Evolutionary conservation across 768 basidiomycete genomes (phyloP).

Genomic region (Tricholoma terreum): DNA sequence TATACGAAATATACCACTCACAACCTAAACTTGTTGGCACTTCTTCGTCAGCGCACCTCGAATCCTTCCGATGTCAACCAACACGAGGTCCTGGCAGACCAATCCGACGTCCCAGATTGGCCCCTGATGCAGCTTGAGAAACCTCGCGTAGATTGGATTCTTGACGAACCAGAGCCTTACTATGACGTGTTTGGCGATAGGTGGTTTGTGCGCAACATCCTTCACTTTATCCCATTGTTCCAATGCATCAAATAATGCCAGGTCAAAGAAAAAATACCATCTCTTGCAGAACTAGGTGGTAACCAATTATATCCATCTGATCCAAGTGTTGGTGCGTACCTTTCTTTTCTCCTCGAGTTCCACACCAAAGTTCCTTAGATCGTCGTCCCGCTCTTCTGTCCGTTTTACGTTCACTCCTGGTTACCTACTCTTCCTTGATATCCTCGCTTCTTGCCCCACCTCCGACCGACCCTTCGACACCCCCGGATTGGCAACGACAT

Average conservation of each 20-base stretch:
- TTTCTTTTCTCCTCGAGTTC: neutral
- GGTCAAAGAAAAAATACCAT: conserved; percentile 83
- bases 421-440: conserved; percentile 75
- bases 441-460: conserved; percentile 67
- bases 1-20: conserved; percentile 73
- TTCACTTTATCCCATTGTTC: conserved; percentile 9
- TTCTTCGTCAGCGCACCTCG: conserved; percentile 54
- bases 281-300: conserved; percentile 77
- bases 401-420: conserved; percentile 72
- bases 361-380: conserved; percentile 41
- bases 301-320: conserved; percentile 78
- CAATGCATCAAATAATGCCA: conserved; percentile 24
- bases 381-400: conserved; percentile 71
- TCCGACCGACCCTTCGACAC: conserved; percentile 41
- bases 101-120: conserved; percentile 76
- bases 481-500: conserved; percentile 71
- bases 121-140: conserved; percentile 73
- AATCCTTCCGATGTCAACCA: conserved; percentile 50
- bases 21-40: conserved; percentile 65
- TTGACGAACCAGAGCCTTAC: conserved; percentile 69
- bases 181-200: conserved; percentile 85
- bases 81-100: conserved; percentile 63
- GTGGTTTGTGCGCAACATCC: conserved; percentile 73
- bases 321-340: conserved; percentile 56
- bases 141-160: conserved; percentile 88